These are phyloP conservation scores for Fusarium subglutinans DNA, from an alignment of 2,329 filamentous ascomycete genomes.

Conservation along the genomic window DNA sequence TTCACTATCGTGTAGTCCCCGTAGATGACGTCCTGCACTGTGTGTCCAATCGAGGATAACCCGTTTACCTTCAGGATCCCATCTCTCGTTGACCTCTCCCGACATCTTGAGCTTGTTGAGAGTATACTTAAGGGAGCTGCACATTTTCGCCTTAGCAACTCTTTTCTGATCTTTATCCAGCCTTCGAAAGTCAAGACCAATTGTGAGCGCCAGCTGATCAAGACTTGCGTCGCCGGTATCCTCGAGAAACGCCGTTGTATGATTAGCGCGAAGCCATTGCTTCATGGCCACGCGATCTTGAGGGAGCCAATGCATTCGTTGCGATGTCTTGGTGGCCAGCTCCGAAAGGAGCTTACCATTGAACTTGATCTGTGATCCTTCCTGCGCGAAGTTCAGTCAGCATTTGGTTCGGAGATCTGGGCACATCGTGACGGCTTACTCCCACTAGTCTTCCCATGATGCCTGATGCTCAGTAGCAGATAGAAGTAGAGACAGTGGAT, in stretches of 20 bases:
- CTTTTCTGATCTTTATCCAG: neutral
- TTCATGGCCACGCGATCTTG: neutral
- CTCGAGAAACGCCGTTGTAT: neutral
- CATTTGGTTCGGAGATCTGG: rapidly evolving
- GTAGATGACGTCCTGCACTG: neutral
- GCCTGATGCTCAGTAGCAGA: neutral
- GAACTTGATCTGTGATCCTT: neutral
- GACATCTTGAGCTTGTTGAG: neutral
- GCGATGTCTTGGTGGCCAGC: neutral
- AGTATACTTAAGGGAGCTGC: neutral
- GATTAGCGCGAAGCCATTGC: neutral
- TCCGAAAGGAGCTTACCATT: neutral
- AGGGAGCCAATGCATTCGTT: neutral
- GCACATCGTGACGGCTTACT: neutral
- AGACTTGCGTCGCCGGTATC: neutral
- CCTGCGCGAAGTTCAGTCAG: neutral
- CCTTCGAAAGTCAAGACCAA: neutral
- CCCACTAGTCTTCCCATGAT: neutral
- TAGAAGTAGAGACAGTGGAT: neutral
- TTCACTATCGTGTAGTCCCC: rapidly evolving
- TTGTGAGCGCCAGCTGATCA: neutral
- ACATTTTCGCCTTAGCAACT: neutral
- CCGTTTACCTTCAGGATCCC: neutral
- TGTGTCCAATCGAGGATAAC: neutral
- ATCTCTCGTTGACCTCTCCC: neutral